A percentile compares a stretch with the other conserved stretches of the same genome.
These are phyloP conservation scores for Acacia melanoxylon DNA, from an alignment of 306 rosid genomes.

Conservation along the genomic window DNA sequence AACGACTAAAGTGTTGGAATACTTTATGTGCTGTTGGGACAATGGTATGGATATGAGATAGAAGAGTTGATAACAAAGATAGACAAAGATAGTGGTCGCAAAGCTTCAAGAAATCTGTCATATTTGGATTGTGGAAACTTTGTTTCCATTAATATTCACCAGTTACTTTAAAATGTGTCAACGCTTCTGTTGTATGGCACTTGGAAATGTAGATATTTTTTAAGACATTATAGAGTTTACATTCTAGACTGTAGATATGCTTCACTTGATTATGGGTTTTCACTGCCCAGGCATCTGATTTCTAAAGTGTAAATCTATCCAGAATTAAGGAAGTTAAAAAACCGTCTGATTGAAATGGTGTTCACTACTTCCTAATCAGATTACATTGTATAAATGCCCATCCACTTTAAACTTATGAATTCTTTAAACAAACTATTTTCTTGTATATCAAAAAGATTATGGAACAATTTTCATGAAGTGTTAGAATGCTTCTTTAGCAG, in stretches of 20 bases:
- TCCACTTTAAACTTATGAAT: not conserved
- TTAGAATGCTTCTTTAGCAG: conserved; percentile 18
- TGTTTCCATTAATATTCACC: not conserved
- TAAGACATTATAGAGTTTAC: not conserved
- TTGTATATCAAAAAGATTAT: not conserved
- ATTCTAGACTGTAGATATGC: not conserved
- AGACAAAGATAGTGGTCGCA: not conserved
- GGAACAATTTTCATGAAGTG: not conserved
- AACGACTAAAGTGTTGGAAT: not conserved
- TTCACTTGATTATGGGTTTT: not conserved
- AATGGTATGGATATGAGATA: not conserved
- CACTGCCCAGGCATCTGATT: not conserved
- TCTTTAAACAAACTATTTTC: not conserved
- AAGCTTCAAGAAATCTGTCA: not conserved
- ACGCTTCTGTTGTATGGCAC: not conserved
- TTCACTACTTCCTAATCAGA: not conserved
- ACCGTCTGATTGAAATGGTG: not conserved
- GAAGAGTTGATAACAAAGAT: not conserved
- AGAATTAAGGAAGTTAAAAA: not conserved
- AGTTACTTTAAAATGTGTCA: not conserved
- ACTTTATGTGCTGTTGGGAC: not conserved
- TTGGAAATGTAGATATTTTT: not conserved
- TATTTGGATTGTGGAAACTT: not conserved
- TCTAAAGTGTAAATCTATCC: not conserved
- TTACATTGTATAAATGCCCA: not conserved